Conservation (phyloP, 148 eudicot genomes). For the Nyssa sinensis region DNA sequence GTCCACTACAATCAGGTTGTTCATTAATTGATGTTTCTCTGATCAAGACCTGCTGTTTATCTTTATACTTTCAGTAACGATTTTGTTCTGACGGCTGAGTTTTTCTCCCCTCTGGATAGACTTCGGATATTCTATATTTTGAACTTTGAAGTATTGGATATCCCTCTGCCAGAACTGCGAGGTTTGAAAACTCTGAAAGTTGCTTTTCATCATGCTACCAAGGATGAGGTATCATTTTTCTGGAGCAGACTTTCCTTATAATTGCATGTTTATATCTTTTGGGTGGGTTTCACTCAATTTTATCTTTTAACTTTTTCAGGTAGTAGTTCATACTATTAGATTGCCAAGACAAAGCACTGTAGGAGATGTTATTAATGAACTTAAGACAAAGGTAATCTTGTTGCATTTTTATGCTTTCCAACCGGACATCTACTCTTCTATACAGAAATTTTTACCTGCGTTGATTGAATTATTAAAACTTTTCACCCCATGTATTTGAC, state of each 20-base stretch:
- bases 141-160: constrained; percentile 54
- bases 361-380: constrained; percentile 43
- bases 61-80: background rate
- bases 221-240: constrained; percentile 44
- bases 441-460: background rate
- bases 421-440: background rate
- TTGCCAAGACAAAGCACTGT: constrained; percentile 54
- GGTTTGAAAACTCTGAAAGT: constrained; percentile 60
- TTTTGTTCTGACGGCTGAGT: background rate
- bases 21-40: background rate
- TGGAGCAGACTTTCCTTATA: background rate
- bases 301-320: background rate
- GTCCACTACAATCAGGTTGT: constrained; percentile 3
- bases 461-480: background rate
- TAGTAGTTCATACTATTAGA: constrained; percentile 32
- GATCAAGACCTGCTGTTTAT: background rate
- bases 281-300: background rate
- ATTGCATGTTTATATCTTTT: background rate
- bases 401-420: constrained; percentile 4
- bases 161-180: constrained; percentile 53
- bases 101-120: background rate
- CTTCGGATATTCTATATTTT: constrained; percentile 38
- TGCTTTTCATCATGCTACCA: constrained; percentile 57
- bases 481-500: too few relatives aligned
- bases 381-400: constrained; percentile 41